phyloP scores from a whole-genome alignment of 2,329 filamentous ascomycete genomes.

The Ascochyta viciae-villosae region DNA sequence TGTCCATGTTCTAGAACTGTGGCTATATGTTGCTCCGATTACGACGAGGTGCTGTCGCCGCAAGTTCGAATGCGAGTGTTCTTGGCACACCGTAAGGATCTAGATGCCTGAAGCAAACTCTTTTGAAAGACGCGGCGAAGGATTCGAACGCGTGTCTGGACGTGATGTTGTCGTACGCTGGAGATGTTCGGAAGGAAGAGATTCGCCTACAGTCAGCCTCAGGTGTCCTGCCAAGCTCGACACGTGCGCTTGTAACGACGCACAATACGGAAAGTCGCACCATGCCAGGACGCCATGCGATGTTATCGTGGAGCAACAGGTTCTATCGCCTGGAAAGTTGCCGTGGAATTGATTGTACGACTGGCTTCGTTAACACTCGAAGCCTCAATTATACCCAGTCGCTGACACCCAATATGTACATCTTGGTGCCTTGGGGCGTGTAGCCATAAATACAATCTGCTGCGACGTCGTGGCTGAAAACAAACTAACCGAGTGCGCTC shows the following conservation, averaged over 20 bases:
- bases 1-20: conserved; percentile 3
- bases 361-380: too few relatives aligned
- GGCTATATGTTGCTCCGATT: background rate
- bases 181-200: background rate
- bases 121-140: background rate
- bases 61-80: background rate
- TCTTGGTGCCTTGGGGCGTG: background rate
- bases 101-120: background rate
- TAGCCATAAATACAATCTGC: background rate
- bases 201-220: background rate
- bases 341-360: background rate
- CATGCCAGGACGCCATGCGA: background rate
- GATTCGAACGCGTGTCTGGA: background rate
- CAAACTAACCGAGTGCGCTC: background rate
- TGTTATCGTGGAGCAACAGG: background rate
- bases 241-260: background rate
- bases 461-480: background rate
- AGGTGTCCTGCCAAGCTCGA: conserved; percentile 6
- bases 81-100: background rate
- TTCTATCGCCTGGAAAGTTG: too few relatives aligned
- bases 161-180: background rate
- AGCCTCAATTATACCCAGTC: too few relatives aligned
- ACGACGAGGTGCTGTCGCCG: background rate
- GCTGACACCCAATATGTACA: background rate
- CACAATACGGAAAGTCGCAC: background rate